Conservation (phyloP, 192 early-diverging fungal species). For the Umbelopsis isabellina region DNA sequence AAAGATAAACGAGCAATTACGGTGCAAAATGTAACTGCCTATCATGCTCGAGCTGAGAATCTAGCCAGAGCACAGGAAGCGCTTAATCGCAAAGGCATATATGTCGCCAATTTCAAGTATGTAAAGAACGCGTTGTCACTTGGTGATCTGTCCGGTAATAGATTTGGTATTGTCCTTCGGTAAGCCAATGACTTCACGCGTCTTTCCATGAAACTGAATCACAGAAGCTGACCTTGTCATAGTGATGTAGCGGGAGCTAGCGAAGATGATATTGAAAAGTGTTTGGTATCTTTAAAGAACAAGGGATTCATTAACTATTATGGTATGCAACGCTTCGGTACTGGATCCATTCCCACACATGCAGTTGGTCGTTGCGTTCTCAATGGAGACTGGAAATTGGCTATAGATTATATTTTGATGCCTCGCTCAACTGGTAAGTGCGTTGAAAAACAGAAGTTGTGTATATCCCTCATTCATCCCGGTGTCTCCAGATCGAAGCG, state of each 20-base stretch:
- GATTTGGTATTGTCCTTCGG: conserved; percentile 84
- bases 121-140: conserved; percentile 55
- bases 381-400: conserved; percentile 68
- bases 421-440: conserved; percentile 72
- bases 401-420: conserved; percentile 79
- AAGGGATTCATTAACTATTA: conserved; percentile 97
- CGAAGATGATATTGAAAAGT: conserved; percentile 49
- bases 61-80: conserved; percentile 57
- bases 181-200: conserved; percentile 31
- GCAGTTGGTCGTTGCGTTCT: conserved; percentile 79
- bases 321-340: conserved; percentile 98
- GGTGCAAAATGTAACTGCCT: conserved; percentile 78
- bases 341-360: conserved; percentile 78
- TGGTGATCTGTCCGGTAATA: conserved; percentile 89
- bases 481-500: conserved; percentile 57
- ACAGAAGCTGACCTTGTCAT: not conserved
- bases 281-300: conserved; percentile 67
- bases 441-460: not conserved
- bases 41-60: conserved; percentile 57
- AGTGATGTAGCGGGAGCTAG: conserved; percentile 57
- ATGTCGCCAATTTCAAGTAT: conserved; percentile 75
- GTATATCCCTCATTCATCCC: not conserved
- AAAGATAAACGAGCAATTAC: conserved; percentile 95
- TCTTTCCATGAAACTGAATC: not conserved
- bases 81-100: conserved; percentile 50